A percentile compares a stretch with the other conserved stretches of the same genome.
Conservation (phyloP, 768 basidiomycete genomes). For the Russula compacta region DNA sequence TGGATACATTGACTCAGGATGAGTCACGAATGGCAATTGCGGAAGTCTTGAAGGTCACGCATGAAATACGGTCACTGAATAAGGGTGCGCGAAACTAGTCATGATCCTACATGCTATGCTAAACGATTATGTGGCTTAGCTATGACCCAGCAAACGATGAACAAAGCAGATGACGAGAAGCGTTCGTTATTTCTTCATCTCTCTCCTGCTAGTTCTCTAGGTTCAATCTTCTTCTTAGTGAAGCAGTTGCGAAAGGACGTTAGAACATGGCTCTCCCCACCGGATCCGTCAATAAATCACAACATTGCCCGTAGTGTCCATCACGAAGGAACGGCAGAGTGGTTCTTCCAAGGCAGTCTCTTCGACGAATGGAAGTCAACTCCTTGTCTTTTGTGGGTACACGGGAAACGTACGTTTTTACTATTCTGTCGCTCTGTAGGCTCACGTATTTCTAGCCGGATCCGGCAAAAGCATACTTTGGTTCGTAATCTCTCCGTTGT, state of each 20-base stretch:
- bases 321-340: not conserved
- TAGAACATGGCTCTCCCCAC: not conserved
- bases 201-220: not conserved
- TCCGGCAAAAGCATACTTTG: not conserved
- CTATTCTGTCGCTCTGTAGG: not conserved
- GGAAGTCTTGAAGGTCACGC: not conserved
- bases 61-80: too few relatives aligned
- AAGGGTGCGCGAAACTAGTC: too few relatives aligned
- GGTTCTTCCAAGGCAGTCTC: not conserved
- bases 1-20: not conserved
- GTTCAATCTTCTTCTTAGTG: not conserved
- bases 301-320: not conserved
- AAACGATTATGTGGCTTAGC: not conserved
- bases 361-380: not conserved
- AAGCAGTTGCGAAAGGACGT: not conserved
- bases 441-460: not conserved
- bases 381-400: not conserved
- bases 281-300: not conserved
- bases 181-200: not conserved
- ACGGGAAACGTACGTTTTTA: not conserved
- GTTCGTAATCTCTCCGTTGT: not conserved
- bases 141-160: not conserved
- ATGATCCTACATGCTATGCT: too few relatives aligned
- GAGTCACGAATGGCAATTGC: not conserved
- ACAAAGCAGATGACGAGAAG: not conserved